Base-by-base conservation (phyloP, 495 filamentous ascomycete genomes). In the Darksidea phi region DNA sequence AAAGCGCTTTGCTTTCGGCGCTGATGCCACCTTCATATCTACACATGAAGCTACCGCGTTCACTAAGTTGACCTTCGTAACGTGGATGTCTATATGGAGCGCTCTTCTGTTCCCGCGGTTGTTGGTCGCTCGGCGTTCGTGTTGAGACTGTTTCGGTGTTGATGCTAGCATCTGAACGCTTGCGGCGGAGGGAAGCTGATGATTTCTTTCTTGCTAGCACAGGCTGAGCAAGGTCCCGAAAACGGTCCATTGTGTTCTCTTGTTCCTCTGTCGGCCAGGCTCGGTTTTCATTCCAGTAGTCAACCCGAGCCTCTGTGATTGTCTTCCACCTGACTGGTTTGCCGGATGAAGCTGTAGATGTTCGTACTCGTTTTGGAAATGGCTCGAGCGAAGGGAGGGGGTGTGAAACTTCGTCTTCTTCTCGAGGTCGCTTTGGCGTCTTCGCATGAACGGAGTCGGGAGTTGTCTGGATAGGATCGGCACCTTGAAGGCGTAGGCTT, bases 81-180 rank as follows among this genome's bases (percentile, higher is more conserved):
- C 2, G 17, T 23, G 59, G 59, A 43, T 72, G 61, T 59, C 51
- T 36, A 53, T 81, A 80, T 49, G 57, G 69, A 21, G 68, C 65
- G 55, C 75, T 79, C 65, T 78, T 70, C 11, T 32, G 58, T 41
- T 72, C 69, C 41, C 74, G 67, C 45, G 69, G 72, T 67, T 66
- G 70, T 63, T 76, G 48, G 62, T 76, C 71, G 67, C 76, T 77
- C 32, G 72, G 67, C 24, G 68, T 76, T 28, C 52, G 57, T 56
- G 68, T 73, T n/a, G 57, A 38, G 12, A 50, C 21, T 41, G 47
- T 59, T 63, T 72, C 34, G 54, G 71, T 67, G 34, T 68, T 54
- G n/a, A 61, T 13, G 34, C 58, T 54, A 21, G 48, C 37, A 36
- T 61, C 26, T 46, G 43, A 63, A 21, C 59, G 59, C 28, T 63